Conservation (phyloP, 2,329 filamentous ascomycete species). For the Fusarium chlamydosporum region DNA sequence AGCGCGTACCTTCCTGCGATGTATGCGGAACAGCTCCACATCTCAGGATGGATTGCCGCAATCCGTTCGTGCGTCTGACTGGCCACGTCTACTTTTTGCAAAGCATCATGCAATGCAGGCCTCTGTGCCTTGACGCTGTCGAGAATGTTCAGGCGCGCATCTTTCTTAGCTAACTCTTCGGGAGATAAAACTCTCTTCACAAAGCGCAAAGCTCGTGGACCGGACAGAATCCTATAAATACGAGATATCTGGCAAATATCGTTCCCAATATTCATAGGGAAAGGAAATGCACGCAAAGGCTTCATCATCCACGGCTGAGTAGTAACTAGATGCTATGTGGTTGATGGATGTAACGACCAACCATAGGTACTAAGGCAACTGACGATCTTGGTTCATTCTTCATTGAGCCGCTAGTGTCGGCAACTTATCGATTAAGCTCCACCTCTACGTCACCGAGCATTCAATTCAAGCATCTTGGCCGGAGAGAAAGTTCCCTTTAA, state of each 20-base stretch:
- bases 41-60: slow-evolving; percentile 34
- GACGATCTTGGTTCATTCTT: slow-evolving; percentile 15
- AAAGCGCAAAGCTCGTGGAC: slow-evolving; percentile 60
- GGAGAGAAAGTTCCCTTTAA: slow-evolving; percentile 18
- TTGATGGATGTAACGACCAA: neutral
- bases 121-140: neutral
- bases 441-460: slow-evolving; percentile 31
- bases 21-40: slow-evolving; percentile 57
- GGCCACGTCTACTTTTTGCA: neutral
- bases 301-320: slow-evolving; percentile 47
- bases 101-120: neutral
- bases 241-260: slow-evolving; percentile 82
- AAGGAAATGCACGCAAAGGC: slow-evolving; percentile 67
- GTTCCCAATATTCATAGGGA: slow-evolving; percentile 78
- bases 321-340: slow-evolving; percentile 1
- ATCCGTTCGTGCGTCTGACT: slow-evolving; percentile 6
- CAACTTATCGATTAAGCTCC: slow-evolving; percentile 50
- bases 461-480: slow-evolving; percentile 8
- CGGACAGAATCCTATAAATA: slow-evolving; percentile 70
- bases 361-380: neutral
- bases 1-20: slow-evolving; percentile 55
- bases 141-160: slow-evolving; percentile 44
- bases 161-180: slow-evolving; percentile 51
- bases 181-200: slow-evolving; percentile 63
- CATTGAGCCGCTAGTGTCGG: slow-evolving; percentile 39